phyloP scores from a whole-genome alignment of 2,329 filamentous ascomycete species.

The Aspergillus felis region DNA sequence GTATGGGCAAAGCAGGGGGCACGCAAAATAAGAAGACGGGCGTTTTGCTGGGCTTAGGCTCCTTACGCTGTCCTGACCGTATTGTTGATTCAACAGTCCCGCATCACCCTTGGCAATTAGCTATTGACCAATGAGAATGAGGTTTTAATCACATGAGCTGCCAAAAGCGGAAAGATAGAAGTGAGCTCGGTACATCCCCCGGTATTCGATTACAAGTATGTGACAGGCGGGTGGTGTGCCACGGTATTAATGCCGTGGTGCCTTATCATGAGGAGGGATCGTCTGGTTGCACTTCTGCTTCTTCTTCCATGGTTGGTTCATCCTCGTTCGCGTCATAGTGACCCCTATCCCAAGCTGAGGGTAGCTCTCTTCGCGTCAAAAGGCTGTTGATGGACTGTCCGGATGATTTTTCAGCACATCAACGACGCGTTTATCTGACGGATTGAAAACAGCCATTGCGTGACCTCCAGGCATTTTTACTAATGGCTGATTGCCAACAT shows the following conservation, averaged over 20 bases:
- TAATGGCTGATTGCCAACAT: no score
- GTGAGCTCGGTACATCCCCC: slow-evolving; percentile 13
- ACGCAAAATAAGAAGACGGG: slow-evolving; percentile 13
- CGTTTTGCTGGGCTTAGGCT: neutral
- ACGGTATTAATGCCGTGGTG: slow-evolving; percentile 13
- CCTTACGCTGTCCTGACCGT: neutral
- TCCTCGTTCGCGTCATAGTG: neutral
- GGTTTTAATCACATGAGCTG: neutral
- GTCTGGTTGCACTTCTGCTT: neutral
- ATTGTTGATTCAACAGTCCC: neutral
- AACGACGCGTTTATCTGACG: neutral
- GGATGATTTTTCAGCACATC: no score
- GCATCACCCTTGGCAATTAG: neutral
- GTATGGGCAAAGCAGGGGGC: slow-evolving; percentile 11
- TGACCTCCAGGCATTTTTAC: no score
- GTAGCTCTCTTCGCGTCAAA: no score
- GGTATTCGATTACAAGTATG: slow-evolving; percentile 9
- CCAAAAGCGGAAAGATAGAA: slow-evolving; percentile 1
- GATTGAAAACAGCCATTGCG: no score
- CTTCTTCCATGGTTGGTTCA: neutral
- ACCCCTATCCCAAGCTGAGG: neutral
- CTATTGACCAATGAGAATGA: slow-evolving; percentile 2
- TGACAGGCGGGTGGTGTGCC: neutral
- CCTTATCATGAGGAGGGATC: slow-evolving; percentile 5
- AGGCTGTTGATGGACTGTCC: no score